Evolutionary conservation across 1,139 yeast genomes (phyloP), one percentile per base, ranked within the genome.

Genomic region (Pichia sp.): DNA sequence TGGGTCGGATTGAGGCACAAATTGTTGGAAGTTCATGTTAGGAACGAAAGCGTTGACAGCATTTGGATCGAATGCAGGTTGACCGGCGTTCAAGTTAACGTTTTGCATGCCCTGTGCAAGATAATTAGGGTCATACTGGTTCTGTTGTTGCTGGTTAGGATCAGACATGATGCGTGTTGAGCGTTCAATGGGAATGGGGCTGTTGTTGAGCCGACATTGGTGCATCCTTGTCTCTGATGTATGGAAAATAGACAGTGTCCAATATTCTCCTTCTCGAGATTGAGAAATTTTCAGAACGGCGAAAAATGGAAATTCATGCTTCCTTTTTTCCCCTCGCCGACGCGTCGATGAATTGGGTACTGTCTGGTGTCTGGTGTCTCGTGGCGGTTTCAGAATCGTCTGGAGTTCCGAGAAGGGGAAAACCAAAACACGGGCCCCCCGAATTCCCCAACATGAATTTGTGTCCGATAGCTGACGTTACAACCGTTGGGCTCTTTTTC

Each of bases 21-120:
- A 47, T 30, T 48, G 45, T 48, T 47, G 47, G 45, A 59, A 52
- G 25, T 49, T 53, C 37, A 49, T 51, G 33, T 45, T 53, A 24
- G 74, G 75, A 39, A 62, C 67, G 53, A 72, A 72, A 18, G 69
- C 38, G 40, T 60, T 63, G n/a, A 64, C 66, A 35, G 51, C 62
- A 50, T 51, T 56, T 17, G 73, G 66, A 44, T 69, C 63, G 52
- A 52, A 66, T 28, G 55, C 57, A 29, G 51, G 51, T 42, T 55
- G 54, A 22, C 27, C 34, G n/a, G n/a, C n/a, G 21, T 47, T 52
- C 41, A 57, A 46, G 44, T 50, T 53, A 39, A 51, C 45, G 48
- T 74, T 69, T 46, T 70, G 72, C 51, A 78, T 60, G 52, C 73
- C 74, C 47, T 73, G 67, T 36, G 74, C 61, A 64, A 77, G 62